Evolutionary conservation across 2,329 filamentous ascomycete genomes (phyloP), one percentile per base, ranked within the genome.

Genomic region (Aureobasidium leucospermi): DNA sequence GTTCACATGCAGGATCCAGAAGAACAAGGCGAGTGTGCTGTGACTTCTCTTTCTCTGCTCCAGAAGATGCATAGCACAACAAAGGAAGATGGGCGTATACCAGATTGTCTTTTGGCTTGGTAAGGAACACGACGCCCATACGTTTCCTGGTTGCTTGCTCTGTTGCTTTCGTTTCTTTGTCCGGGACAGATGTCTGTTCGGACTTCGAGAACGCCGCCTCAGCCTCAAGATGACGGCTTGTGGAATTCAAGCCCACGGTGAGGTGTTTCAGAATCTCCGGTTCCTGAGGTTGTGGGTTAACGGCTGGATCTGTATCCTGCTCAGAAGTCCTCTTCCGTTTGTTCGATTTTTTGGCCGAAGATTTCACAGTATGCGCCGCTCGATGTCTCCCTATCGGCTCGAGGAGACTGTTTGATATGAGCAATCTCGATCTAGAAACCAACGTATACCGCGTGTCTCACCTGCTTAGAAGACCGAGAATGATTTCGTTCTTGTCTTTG

Each of bases 321-420:
- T 47, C 55, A 23, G 57, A 34, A 4, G 19, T 63, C 64, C 60
- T 61, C 41, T 47, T 67, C 69, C 31, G 67, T 67, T 64, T 72
- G 65, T 56, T 73, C n/a, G 38, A 53, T 7, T 73, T 47, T 53
- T 69, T 41, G 29, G 41, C 38, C 13, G 46, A 47, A 32, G 86
- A 89, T 4, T 78, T 75, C 15, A 73, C 75, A 39, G 78, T 68
- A 66, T 87, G 75, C 34, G 73, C 74, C 63, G 73, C 74, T 13
- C 85, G 82, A 70, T 89, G 75, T 58, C 82, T 77, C 0, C 86
- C 86, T 13, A 90, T 71, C 1, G 87, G 86, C 0, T 77, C 73
- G 46, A 90, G 72, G 19, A 89, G 74, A 61, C 86, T 90, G 58
- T 6, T 5, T n/a, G 28, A 11, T 9, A 45, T 56, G 28, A 43